Evolutionary conservation across 2,329 filamentous ascomycete genomes (phyloP).

Genomic region (Fusarium pseudocircinatum): DNA sequence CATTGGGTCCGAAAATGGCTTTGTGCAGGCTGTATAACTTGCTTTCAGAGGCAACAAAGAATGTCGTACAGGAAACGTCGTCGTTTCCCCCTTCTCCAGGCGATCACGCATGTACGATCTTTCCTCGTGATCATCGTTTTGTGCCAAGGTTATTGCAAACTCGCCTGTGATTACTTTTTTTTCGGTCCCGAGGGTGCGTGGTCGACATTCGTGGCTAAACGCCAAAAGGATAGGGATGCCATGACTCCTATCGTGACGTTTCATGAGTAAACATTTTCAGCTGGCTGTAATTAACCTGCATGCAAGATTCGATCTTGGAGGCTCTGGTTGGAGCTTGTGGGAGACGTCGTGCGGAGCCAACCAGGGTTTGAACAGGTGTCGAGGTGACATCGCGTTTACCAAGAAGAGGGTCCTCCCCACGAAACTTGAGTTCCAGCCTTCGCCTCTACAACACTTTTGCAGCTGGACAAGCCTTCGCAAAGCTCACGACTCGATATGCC

Average conservation of each 20-base stretch:
- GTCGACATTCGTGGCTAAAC: slow-evolving; percentile 20
- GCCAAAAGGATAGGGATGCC: slow-evolving; percentile 19
- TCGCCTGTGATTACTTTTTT: not conserved
- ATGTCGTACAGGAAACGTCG: not conserved
- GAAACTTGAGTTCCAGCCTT: slow-evolving; percentile 10
- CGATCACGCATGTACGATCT: slow-evolving; percentile 10
- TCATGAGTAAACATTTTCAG: slow-evolving; percentile 12
- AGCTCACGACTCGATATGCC: slow-evolving; percentile 29
- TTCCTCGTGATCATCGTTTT: slow-evolving; percentile 1
- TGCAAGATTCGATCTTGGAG: slow-evolving; percentile 36
- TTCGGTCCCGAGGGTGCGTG: slow-evolving; percentile 4
- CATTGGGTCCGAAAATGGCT: slow-evolving; percentile 3
- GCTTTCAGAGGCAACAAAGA: slow-evolving; percentile 1
- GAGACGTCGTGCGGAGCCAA: slow-evolving; percentile 34
- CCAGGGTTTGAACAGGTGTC: slow-evolving; percentile 40
- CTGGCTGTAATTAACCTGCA: slow-evolving; percentile 21
- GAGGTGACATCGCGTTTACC: slow-evolving; percentile 37
- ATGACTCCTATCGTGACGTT: slow-evolving; percentile 10
- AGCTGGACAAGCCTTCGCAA: slow-evolving; percentile 19
- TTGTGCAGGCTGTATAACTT: slow-evolving; percentile 5
- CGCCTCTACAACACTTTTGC: slow-evolving; percentile 11
- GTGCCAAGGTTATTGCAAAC: not conserved
- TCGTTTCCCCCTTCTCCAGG: not conserved
- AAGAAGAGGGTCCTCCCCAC: slow-evolving; percentile 35
- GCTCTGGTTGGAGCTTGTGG: slow-evolving; percentile 39